A percentile compares a stretch with the other conserved stretches of the same genome.
phyloP scores from a whole-genome alignment of 345 rosid species.

The Stellera chamaejasme region DNA sequence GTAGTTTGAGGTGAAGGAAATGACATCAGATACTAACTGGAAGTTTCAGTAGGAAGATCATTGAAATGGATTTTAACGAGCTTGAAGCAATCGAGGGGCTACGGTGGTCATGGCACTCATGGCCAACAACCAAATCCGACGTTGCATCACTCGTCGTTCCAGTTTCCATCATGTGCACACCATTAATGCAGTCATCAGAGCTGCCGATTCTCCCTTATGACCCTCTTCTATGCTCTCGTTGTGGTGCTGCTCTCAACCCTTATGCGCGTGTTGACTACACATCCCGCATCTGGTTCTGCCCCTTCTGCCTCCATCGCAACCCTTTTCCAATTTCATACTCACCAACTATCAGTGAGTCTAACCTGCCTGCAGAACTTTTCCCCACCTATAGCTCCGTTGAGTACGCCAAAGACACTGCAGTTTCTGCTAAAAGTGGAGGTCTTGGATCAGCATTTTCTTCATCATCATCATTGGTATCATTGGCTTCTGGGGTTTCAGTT shows the following conservation, averaged over 20 bases:
- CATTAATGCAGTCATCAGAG: constrained; percentile 70
- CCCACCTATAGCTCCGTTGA: constrained; percentile 90
- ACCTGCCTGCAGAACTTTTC: constrained; percentile 94
- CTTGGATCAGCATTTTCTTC: constrained; percentile 17
- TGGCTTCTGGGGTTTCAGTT: constrained; percentile 34
- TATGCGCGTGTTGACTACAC: constrained; percentile 87
- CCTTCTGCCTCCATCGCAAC: constrained; percentile 63
- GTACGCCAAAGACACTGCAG: constrained; percentile 24
- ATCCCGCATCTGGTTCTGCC: constrained; percentile 81
- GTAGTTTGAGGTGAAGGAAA: too few relatives aligned
- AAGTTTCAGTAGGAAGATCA: background rate
- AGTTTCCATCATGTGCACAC: constrained; percentile 71
- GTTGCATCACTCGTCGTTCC: constrained; percentile 62
- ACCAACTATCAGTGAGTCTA: constrained; percentile 62
- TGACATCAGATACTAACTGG: too few relatives aligned
- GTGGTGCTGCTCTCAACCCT: constrained; percentile 77
- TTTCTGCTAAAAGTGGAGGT: background rate
- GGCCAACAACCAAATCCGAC: constrained; percentile 72
- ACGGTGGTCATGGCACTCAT: constrained; percentile 96
- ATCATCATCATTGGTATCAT: constrained; percentile 33
- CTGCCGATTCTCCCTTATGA: constrained; percentile 86
- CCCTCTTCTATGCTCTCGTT: constrained; percentile 57
- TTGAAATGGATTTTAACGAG: constrained; percentile 72
- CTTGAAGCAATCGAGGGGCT: constrained; percentile 89
- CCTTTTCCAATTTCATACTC: constrained; percentile 66